phyloP scores from a whole-genome alignment of 805 yeast species.

The Candida khao-thaluensis region DNA sequence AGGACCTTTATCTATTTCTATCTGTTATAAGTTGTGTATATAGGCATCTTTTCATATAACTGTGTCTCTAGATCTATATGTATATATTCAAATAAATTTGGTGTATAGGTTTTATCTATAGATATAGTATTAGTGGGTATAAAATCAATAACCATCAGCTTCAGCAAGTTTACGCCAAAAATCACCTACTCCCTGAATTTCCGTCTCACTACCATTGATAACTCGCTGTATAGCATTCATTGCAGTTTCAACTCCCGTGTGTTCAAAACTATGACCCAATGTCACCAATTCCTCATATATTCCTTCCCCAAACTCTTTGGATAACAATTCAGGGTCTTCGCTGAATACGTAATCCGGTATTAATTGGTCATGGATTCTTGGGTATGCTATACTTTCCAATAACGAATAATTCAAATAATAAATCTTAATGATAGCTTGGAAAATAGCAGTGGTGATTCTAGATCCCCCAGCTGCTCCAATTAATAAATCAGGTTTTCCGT shows the following conservation, averaged over 20 bases:
- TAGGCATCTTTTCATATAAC: too few species aligned
- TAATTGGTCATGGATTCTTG: slow-evolving; percentile 87
- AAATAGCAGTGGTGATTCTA: slow-evolving; percentile 75
- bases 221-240: slow-evolving; percentile 50
- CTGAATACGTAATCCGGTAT: slow-evolving; percentile 26
- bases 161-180: slow-evolving; percentile 85
- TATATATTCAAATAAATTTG: too few species aligned
- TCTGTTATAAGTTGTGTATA: too few species aligned
- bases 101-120: too few species aligned
- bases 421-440: slow-evolving; percentile 73
- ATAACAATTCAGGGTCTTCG: slow-evolving; percentile 5
- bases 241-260: slow-evolving; percentile 38
- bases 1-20: too few species aligned
- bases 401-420: slow-evolving; percentile 59
- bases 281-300: slow-evolving; percentile 42
- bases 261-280: slow-evolving; percentile 30
- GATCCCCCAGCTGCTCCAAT: slow-evolving; percentile 97
- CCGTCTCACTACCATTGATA: slow-evolving; percentile 25
- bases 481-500: slow-evolving; percentile 54
- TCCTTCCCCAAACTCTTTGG: slow-evolving; percentile 28
- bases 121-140: too few species aligned
- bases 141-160: slow-evolving; percentile 57
- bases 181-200: slow-evolving; percentile 74
- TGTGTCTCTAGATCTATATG: too few species aligned
- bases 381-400: slow-evolving; percentile 70